Evolutionary conservation across 768 basidiomycete species (phyloP), one percentile per base, ranked within the genome.

Genomic region (Kondoa malvinella): DNA sequence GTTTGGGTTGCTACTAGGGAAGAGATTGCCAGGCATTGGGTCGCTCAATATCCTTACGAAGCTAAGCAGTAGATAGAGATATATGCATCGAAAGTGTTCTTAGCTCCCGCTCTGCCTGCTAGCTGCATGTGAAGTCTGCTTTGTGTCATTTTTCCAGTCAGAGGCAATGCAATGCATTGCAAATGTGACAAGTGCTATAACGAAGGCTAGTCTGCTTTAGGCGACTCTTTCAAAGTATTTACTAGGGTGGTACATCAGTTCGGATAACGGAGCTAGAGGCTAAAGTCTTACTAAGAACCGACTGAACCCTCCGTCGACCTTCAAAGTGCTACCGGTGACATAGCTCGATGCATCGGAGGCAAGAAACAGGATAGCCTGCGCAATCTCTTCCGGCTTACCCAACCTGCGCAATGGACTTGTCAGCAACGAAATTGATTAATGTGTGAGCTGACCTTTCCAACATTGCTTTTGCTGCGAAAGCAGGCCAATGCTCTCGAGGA

Each of bases 1-100:
- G 72, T 71, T n/a, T 73, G 72, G 72, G 62, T 73, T 50, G 68
- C 70, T 4, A 67, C 71, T 12, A 57, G 72, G 8, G 68, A 71
- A 32, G 63, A 73, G 66, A 67, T 73, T 34, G 72, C 72, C 12
- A 50, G 40, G 21, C 40, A 50, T 50, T 50, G 40, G 40, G 40
- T 50, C 21, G 40, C 40, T 50, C 40, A 50, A 50, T 50, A 50
- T 50, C 40, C 40, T 50, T 50, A 50, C 40, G 21, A 8, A 50
- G 12, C 40, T 8, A 50, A 50, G 40, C 8, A 50, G 21, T 50
- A 50, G 40, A 50, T 50, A 50, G n/a, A n/a, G n/a, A n/a, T n/a
- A n/a, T n/a, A n/a, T n/a, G n/a, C n/a, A n/a, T n/a, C n/a, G n/a
- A n/a, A n/a, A n/a, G n/a, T n/a, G n/a, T n/a, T n/a, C n/a, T n/a